Evolutionary conservation across 192 early-diverging fungal species (phyloP).

Genomic region (Polychytrium aggregatum): DNA sequence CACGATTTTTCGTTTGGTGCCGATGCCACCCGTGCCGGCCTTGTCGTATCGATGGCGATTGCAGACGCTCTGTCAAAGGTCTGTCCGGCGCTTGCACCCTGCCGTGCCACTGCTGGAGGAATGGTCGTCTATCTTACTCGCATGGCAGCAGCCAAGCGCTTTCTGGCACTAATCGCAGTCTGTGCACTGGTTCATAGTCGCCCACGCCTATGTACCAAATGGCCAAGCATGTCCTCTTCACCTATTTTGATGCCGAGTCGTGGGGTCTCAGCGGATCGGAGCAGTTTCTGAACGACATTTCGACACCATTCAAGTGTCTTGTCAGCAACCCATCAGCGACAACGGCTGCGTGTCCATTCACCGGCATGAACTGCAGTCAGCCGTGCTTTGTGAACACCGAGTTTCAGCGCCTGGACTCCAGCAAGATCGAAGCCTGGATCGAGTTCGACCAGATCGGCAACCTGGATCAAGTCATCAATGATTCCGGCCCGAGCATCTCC

Average conservation of each 20-base stretch:
- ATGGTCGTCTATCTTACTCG: too few relatives aligned
- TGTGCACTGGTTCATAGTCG: too few relatives aligned
- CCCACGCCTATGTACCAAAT: too few relatives aligned
- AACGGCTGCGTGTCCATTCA: conserved; percentile 18
- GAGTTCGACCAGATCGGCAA: conserved; percentile 58
- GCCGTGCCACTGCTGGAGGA: too few relatives aligned
- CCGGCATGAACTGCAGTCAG: conserved; percentile 35
- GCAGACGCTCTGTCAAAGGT: conserved; percentile 63
- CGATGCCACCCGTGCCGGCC: conserved; percentile 41
- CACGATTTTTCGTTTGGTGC: conserved; percentile 50
- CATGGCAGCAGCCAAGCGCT: too few relatives aligned
- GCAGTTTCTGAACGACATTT: conserved; percentile 67
- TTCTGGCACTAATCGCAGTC: too few relatives aligned
- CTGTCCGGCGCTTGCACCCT: too few relatives aligned
- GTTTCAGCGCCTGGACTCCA: conserved; percentile 54
- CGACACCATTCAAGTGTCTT: conserved; percentile 38
- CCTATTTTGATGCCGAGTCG: conserved; percentile 58
- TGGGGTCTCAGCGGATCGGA: conserved; percentile 74
- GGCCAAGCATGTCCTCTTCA: conserved; percentile 63
- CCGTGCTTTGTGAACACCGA: conserved; percentile 55
- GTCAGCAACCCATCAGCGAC: too few relatives aligned
- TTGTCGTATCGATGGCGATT: conserved; percentile 51
- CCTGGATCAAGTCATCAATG: too few relatives aligned
- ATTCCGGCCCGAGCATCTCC: conserved; percentile 1
- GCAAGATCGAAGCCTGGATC: conserved; percentile 56